phyloP scores from a whole-genome alignment of 352 stramenopile species.

The Blastocystis sp. region DNA sequence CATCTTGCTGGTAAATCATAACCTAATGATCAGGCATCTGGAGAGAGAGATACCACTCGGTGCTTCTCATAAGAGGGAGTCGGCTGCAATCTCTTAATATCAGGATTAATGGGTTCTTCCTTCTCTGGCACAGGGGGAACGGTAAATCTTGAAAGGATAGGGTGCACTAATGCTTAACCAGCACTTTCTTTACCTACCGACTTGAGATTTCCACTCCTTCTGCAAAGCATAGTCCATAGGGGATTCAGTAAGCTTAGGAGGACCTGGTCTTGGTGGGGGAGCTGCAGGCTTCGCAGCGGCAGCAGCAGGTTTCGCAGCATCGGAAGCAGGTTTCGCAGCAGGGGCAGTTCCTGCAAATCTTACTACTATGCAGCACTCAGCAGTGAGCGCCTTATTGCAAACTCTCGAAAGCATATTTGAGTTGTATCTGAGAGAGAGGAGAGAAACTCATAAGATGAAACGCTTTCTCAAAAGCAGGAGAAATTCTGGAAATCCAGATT shows the following conservation, averaged over 20 bases:
- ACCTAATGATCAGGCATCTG: not conserved
- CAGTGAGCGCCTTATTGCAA: not conserved
- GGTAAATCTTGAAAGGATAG: slow-evolving; percentile 16
- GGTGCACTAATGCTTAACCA: not conserved
- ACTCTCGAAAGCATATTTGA: slow-evolving; percentile 31
- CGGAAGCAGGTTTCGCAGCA: not conserved
- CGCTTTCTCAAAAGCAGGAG: not conserved
- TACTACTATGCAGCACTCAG: not conserved
- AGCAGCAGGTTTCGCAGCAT: not conserved
- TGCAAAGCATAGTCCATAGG: slow-evolving; percentile 40
- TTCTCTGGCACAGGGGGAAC: slow-evolving; percentile 36
- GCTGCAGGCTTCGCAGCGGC: slow-evolving; percentile 44
- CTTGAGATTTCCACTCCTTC: slow-evolving; percentile 34
- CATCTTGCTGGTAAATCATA: slow-evolving; percentile 29
- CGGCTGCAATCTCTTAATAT: slow-evolving; percentile 46
- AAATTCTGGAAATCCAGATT: not conserved
- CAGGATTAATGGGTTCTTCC: slow-evolving; percentile 43
- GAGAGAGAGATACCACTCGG: not conserved
- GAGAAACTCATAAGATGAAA: slow-evolving; percentile 14
- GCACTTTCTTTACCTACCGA: not conserved
- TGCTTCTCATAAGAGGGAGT: slow-evolving; percentile 45
- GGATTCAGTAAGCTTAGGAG: slow-evolving; percentile 53
- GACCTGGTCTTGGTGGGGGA: slow-evolving; percentile 54
- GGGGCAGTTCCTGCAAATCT: slow-evolving; percentile 19
- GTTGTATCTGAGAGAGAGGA: not conserved